These are phyloP conservation scores for Nepenthes mirabilis DNA, from an alignment of 148 eudicot genomes.

Conservation along the genomic window DNA sequence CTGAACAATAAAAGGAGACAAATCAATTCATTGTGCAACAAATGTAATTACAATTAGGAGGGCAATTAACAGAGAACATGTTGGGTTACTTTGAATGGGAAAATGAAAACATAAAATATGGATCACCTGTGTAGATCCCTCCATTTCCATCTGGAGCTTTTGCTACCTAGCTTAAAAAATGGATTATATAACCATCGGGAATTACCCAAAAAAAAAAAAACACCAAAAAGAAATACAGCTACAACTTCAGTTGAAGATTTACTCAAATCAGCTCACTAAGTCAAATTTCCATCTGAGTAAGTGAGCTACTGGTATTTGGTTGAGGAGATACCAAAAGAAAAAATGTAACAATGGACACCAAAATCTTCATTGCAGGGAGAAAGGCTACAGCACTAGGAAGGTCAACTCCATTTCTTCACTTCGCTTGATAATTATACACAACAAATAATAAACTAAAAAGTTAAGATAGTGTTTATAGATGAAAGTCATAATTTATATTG, in stretches of 20 bases:
- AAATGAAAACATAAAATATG: not conserved
- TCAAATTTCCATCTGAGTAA: too few species aligned
- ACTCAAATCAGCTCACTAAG: too few species aligned
- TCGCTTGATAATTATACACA: too few species aligned
- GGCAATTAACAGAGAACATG: not conserved
- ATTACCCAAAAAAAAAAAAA: not conserved
- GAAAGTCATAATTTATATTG: too few species aligned
- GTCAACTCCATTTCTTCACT: too few species aligned
- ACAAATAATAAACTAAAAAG: too few species aligned
- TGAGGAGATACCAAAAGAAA: too few species aligned
- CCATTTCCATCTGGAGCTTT: slow-evolving; percentile 99
- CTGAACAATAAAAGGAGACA: slow-evolving; percentile 22
- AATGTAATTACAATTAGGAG: not conserved
- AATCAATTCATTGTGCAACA: slow-evolving; percentile 4
- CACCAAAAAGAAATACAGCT: not conserved
- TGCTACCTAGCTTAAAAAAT: slow-evolving; percentile 58
- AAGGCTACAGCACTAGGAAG: too few species aligned
- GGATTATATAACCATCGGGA: not conserved
- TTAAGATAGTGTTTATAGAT: too few species aligned
- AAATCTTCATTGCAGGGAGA: too few species aligned
- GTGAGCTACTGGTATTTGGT: too few species aligned
- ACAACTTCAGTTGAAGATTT: not conserved
- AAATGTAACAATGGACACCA: too few species aligned
- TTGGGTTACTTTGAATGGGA: not conserved
- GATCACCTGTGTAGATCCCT: slow-evolving; percentile 84